phyloP scores from a whole-genome alignment of 805 yeast genomes.

The Yamadazyma insecticola region DNA sequence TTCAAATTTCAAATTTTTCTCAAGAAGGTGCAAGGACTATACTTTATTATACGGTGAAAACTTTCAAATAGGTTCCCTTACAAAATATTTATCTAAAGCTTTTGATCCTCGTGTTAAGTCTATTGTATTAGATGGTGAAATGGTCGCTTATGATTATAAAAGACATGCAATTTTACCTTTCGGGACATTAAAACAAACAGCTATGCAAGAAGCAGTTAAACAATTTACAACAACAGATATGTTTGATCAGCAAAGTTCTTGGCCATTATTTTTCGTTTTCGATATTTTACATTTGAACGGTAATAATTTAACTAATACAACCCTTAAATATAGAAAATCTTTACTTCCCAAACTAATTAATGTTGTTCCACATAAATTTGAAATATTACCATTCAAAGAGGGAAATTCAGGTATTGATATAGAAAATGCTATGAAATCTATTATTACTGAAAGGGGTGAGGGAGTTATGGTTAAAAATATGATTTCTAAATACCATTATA shows the following conservation, averaged over 20 bases:
- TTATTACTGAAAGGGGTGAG: slow-evolving; percentile 64
- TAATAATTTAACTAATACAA: slow-evolving; percentile 43
- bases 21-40: slow-evolving; percentile 71
- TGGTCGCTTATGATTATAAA: slow-evolving; percentile 78
- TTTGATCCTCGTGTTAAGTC: slow-evolving; percentile 34
- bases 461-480: slow-evolving; percentile 77
- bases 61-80: slow-evolving; percentile 46
- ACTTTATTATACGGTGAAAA: slow-evolving; percentile 63
- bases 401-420: slow-evolving; percentile 51
- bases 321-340: slow-evolving; percentile 49
- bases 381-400: slow-evolving; percentile 37
- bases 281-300: slow-evolving; percentile 75
- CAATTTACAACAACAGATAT: slow-evolving; percentile 34
- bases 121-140: slow-evolving; percentile 80
- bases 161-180: slow-evolving; percentile 62
- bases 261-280: slow-evolving; percentile 62
- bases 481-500: slow-evolving; percentile 50
- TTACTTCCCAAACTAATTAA: slow-evolving; percentile 43
- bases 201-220: slow-evolving; percentile 47
- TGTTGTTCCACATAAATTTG: slow-evolving; percentile 46
- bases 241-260: slow-evolving; percentile 25
- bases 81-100: slow-evolving; percentile 46
- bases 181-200: slow-evolving; percentile 72
- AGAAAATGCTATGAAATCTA: slow-evolving; percentile 48
- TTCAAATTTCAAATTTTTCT: slow-evolving; percentile 44